A percentile compares a stretch with the other conserved stretches of the same genome.
Evolutionary conservation across 2,329 filamentous ascomycete genomes (phyloP).

Genomic region (Aspergillus hortae): DNA sequence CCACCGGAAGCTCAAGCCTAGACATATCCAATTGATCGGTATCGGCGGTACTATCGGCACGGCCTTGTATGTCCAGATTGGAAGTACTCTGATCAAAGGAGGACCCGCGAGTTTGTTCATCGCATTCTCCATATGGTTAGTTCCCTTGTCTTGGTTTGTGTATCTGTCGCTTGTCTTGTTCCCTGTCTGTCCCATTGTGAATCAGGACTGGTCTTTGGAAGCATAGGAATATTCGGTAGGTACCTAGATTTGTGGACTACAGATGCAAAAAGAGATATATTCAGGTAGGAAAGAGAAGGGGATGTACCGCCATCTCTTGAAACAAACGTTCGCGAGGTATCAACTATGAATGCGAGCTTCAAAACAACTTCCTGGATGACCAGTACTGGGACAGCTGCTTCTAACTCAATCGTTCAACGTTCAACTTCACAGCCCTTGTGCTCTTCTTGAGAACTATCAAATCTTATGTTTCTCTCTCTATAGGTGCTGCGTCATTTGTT

Average conservation of each 20-base stretch:
- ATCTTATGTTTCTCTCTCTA: slow-evolving; percentile 29
- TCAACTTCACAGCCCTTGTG: neutral
- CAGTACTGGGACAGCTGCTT: neutral
- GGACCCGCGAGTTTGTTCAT: slow-evolving; percentile 44
- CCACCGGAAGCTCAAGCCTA: slow-evolving; percentile 41
- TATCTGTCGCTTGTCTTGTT: slow-evolving; percentile 1
- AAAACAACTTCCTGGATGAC: too few relatives aligned
- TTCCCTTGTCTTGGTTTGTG: slow-evolving; percentile 6
- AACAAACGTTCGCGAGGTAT: too few relatives aligned
- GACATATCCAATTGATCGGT: slow-evolving; percentile 47
- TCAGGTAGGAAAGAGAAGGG: neutral
- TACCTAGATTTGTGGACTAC: neutral
- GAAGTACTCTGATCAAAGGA: slow-evolving; percentile 37
- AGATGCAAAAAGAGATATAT: neutral
- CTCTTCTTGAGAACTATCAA: slow-evolving; percentile 11
- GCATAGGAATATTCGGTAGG: neutral
- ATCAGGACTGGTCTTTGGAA: too few relatives aligned
- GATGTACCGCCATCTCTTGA: too few relatives aligned
- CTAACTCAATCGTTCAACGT: neutral
- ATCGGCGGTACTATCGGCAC: slow-evolving; percentile 46
- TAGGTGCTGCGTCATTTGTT: slow-evolving; percentile 45
- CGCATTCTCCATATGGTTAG: slow-evolving; percentile 46
- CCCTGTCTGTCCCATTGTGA: neutral
- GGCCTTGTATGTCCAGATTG: slow-evolving; percentile 43
- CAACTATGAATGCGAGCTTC: too few relatives aligned